Base-by-base conservation (phyloP, 768 basidiomycete species). In the Tephrocybe sp. region DNA sequence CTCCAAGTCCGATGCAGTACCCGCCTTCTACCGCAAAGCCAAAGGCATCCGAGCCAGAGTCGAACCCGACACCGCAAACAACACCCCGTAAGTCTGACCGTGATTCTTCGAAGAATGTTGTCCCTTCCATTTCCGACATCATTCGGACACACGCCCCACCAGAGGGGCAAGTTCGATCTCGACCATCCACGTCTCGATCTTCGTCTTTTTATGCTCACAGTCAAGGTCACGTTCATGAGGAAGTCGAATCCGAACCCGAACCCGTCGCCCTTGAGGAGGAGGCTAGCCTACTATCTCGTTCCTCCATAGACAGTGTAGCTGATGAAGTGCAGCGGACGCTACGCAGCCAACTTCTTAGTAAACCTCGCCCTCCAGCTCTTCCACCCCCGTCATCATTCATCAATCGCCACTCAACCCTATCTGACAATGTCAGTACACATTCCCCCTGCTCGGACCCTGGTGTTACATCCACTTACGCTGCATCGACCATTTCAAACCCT, bases 51-150 rank as follows among this genome's bases (percentile, higher is more conserved):
- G 50, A 51, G 13, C 15, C 44, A 43, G 15, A 55, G 18, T n/a
- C n/a, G 42, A 49, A 43, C 25, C 46, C n/a, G 41, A 50, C 36
- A 45, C 46, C 18, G 42, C 57, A 52, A 5, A 36, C 51, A 27
- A 51, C 38, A 1, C 51, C 58, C 32, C 26, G 51, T 22, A 49
- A 56, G 12, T 38, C 60, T 36, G 44, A 54, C 11, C 35, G 47
- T n/a, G 52, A 71, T 53, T 66, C 60, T 41, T 67, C 57, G 61
- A 81, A 81, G 64, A 71, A 70, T 16, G 62, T 86, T 42, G 80
- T 84, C 6, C 91, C 92, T 39, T 89, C 89, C 12, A 94, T 94
- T 62, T 87, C 86, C 32, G 91, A 94, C 49, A 94, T 94, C 52
- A 93, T 94, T 52, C 84, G 87, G 24, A 79, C 79, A 22, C 83